Percentiles rank a stretch among this genome's conserved stretches.
Evolutionary conservation across 2,329 filamentous ascomycete genomes (phyloP).

Genomic region (Beauveria sp.): DNA sequence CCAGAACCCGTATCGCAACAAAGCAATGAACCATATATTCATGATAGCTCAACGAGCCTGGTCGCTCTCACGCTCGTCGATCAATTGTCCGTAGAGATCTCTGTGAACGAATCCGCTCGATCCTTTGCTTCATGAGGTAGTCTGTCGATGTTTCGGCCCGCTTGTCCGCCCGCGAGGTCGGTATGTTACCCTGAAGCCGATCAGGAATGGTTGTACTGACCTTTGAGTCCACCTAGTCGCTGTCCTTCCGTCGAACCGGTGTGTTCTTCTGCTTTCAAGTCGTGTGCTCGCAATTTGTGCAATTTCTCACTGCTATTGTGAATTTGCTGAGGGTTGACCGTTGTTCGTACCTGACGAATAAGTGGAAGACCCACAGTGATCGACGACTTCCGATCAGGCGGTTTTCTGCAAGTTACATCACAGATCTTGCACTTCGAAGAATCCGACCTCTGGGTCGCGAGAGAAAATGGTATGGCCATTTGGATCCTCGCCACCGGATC

Average conservation of each 20-base stretch:
- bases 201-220: too few relatives aligned
- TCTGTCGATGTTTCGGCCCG: too few relatives aligned
- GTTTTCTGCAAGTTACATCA: conserved; percentile 2
- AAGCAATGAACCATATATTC: not conserved
- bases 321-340: not conserved
- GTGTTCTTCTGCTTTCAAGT: too few relatives aligned
- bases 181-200: too few relatives aligned
- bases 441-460: conserved; percentile 19
- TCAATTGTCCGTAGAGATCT: not conserved
- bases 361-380: not conserved
- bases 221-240: too few relatives aligned
- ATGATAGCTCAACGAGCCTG: not conserved
- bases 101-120: too few relatives aligned
- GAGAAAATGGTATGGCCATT: conserved; percentile 35
- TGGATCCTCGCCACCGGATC: conserved; percentile 20
- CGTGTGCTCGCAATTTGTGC: too few relatives aligned
- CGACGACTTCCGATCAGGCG: not conserved
- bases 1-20: not conserved
- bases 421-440: conserved; percentile 14
- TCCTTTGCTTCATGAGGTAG: too few relatives aligned
- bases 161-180: too few relatives aligned
- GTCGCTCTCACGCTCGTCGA: too few relatives aligned
- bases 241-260: too few relatives aligned
- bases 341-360: not conserved
- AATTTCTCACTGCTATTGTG: too few relatives aligned